Base-by-base conservation (phyloP, 345 rosid genomes). In the Eucalyptus guilfoylei region DNA sequence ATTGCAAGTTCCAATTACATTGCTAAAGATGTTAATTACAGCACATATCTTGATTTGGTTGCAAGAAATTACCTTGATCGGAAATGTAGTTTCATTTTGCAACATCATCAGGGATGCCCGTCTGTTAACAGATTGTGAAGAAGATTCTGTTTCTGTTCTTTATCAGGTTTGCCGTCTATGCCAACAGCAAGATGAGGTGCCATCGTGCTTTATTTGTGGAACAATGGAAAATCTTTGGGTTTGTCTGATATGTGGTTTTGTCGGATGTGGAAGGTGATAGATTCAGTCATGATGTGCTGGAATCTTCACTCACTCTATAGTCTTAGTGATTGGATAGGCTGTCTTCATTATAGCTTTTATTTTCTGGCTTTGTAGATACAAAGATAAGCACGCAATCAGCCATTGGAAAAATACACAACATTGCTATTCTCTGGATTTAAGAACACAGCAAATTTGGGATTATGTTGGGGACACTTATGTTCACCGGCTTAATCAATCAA, bases 331-430 rank as follows among this genome's bases (percentile, higher is more conserved):
- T 76, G 83, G 83, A 76, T 76, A 10, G 28, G 83, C 83, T 21
- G 47, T 21, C 28, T 76, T 76, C 1, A 40, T 11, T 21, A 11
- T 76, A 40, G 15, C 47, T 21, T 21, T 40, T 76, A 15, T 40
- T 76, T 60, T 47, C 47, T 62, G 34, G 49, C 34, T 50, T 76
- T 88, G n/a, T 49, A 98, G 99, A 92, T 98, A 98, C 92, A 98
- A 96, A 93, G 99, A 97, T 93, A 95, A 97, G 86, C 99, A 97
- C 86, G 99, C 97, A 80, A 95, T 95, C 62, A 93, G 94, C 92
- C 99, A 97, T 64, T 96, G 99, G 98, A 95, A 97, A 93, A 95
- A 97, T 89, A 95, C 94, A 7, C 97, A 98, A 90, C 99, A 98
- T 86, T 94, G 96, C 89, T 98, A 98, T 89, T 97, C 98, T 88